Evolutionary conservation across 345 rosid genomes (phyloP).

Genomic region (Lepidium sativum): DNA sequence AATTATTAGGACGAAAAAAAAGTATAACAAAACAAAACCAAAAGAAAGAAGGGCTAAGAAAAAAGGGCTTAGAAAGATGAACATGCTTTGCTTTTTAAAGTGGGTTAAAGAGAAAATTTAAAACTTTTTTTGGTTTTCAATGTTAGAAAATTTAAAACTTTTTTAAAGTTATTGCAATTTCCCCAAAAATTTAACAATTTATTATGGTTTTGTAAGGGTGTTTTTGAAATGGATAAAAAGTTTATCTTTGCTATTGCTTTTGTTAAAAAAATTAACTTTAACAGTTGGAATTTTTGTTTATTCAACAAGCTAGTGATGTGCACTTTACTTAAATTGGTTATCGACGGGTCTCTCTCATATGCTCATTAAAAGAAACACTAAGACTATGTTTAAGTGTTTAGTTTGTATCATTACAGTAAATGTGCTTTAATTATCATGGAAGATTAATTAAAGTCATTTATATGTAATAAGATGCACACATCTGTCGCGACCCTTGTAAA

Average conservation of each 20-base stretch:
- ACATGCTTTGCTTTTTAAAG: constrained; percentile 11
- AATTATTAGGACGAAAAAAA: not conserved
- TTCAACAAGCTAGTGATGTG: constrained; percentile 10
- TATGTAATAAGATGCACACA: not conserved
- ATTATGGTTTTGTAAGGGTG: not conserved
- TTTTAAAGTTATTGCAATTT: constrained; percentile 2
- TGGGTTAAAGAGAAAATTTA: constrained; percentile 13
- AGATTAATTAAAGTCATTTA: not conserved
- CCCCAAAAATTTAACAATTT: not conserved
- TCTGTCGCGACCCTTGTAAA: not conserved
- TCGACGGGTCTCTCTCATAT: constrained; percentile 17
- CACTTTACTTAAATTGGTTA: constrained; percentile 17
- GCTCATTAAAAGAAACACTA: constrained; percentile 7
- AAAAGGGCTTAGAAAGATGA: constrained; percentile 23
- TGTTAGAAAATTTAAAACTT: constrained; percentile 7
- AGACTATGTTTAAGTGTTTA: not conserved
- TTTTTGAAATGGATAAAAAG: constrained; percentile 20
- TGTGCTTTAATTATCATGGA: not conserved
- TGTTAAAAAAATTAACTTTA: constrained; percentile 20
- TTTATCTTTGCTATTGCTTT: constrained; percentile 18
- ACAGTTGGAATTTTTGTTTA: constrained; percentile 1
- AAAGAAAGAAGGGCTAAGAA: constrained; percentile 21
- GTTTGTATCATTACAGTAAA: not conserved
- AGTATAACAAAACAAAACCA: not conserved
- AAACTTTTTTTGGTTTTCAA: not conserved